Conservation (phyloP, 2,329 filamentous ascomycete species). For the Ceratocystis cubensis region DNA sequence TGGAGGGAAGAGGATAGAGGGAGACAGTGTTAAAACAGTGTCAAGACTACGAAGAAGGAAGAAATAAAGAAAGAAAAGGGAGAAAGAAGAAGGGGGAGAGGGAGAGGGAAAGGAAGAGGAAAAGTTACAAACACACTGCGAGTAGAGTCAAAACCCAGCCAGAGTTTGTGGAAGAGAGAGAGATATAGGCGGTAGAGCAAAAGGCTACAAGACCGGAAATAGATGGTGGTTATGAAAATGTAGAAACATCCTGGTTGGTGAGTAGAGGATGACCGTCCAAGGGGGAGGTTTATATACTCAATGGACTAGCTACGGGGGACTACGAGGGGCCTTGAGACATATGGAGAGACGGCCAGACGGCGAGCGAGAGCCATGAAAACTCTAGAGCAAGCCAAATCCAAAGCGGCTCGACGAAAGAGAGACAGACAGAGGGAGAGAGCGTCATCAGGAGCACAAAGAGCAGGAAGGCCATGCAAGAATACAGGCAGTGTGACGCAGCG, state of each 20-base stretch:
- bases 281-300: too few relatives aligned
- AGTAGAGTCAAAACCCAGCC: background rate
- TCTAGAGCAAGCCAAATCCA: too few relatives aligned
- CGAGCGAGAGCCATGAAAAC: background rate
- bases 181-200: background rate
- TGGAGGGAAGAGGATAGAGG: background rate
- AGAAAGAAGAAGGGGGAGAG: background rate
- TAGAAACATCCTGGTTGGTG: background rate
- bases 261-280: too few relatives aligned
- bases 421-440: background rate
- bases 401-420: too few relatives aligned
- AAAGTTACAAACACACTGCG: background rate
- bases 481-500: conserved; percentile 4
- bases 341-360: too few relatives aligned
- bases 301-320: too few relatives aligned
- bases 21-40: background rate
- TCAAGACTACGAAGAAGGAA: background rate
- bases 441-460: conserved; percentile 5
- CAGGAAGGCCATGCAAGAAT: background rate
- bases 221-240: background rate
- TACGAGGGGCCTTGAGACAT: too few relatives aligned
- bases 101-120: background rate
- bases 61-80: background rate
- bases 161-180: background rate
- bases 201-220: background rate